Base-by-base conservation (phyloP, 108 stramenopile species). In the Epipyxis sp. region DNA sequence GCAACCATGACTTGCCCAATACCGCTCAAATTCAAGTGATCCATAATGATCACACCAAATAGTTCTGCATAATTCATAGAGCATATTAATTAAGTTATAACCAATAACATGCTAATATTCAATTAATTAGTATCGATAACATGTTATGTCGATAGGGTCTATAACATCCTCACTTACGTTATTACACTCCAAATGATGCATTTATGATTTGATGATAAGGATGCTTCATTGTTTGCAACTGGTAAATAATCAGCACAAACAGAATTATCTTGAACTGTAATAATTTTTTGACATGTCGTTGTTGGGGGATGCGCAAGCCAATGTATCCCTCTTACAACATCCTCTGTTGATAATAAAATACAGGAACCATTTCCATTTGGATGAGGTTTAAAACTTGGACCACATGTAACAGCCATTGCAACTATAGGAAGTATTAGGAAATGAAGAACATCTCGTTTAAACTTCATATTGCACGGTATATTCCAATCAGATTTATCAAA, bases 151-250 rank as follows among this genome's bases (percentile, higher is more conserved):
- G n/a, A n/a, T n/a, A n/a, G n/a, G n/a, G n/a, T n/a, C n/a, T n/a
- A n/a, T n/a, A n/a, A n/a, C n/a, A n/a, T n/a, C n/a, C n/a, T n/a
- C 34, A 32, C 13, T 10, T 16, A 65, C 13, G 61, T 32, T 10
- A 65, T 3, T 32, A 65, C 61, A 32, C 61, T 65, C 61, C 61
- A 65, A 32, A 65, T 32, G 13, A 65, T 32, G 61, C 61, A 65
- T 32, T 65, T 37, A 6, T 65, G 10, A 6, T 20, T 20, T 50
- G 13, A 20, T 13, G 46, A n/a, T n/a, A n/a, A n/a, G n/a, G n/a
- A n/a, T n/a, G n/a, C n/a, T n/a, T n/a, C n/a, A n/a, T n/a, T n/a
- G n/a, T n/a, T n/a, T n/a, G n/a, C n/a, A n/a, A n/a, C 46, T 6
- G 61, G 61, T 3, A 65, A 25, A 3, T 3, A 6, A 65, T 65